Evolutionary conservation across 139 green algal genomes (phyloP).

Genomic region (Auxenochlorella pyrenoidosa): DNA sequence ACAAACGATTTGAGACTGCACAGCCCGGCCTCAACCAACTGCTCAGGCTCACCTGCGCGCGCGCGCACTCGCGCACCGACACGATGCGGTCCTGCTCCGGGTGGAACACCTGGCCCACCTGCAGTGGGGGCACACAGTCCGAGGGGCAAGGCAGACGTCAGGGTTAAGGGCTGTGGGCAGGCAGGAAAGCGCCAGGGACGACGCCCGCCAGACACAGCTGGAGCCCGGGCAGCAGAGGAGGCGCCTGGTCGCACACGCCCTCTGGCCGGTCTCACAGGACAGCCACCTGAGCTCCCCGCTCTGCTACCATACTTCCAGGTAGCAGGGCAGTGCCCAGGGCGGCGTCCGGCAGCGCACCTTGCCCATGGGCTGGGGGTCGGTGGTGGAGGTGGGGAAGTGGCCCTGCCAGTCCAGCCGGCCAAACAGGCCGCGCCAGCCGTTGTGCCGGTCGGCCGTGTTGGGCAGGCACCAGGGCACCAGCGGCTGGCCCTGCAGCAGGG

Average conservation of each 20-base stretch:
- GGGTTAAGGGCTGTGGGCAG: no score
- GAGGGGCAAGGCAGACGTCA: no score
- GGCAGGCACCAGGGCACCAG: conserved; percentile 98
- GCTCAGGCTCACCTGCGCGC: conserved; percentile 85
- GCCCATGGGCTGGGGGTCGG: conserved; percentile 98
- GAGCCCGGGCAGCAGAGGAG: background rate
- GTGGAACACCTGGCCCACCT: conserved; percentile 96
- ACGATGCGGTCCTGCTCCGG: conserved; percentile 96
- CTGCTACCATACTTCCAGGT: no score
- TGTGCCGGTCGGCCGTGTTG: conserved; percentile 95
- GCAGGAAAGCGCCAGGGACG: no score
- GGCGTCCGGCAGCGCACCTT: conserved; percentile 70
- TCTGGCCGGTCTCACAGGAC: no score
- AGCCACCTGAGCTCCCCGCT: no score
- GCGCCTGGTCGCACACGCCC: no score
- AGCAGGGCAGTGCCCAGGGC: no score
- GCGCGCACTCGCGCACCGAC: conserved; percentile 93
- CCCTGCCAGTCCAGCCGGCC: conserved; percentile 90
- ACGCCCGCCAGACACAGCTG: no score
- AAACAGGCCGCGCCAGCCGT: conserved; percentile 97
- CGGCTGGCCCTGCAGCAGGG: conserved; percentile 68
- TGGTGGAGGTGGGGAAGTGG: conserved; percentile 98
- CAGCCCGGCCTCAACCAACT: no score
- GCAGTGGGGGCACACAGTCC: background rate
- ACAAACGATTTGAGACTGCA: no score